Evolutionary conservation across 352 stramenopile species (phyloP).

Genomic region (Phytophthora pisi): DNA sequence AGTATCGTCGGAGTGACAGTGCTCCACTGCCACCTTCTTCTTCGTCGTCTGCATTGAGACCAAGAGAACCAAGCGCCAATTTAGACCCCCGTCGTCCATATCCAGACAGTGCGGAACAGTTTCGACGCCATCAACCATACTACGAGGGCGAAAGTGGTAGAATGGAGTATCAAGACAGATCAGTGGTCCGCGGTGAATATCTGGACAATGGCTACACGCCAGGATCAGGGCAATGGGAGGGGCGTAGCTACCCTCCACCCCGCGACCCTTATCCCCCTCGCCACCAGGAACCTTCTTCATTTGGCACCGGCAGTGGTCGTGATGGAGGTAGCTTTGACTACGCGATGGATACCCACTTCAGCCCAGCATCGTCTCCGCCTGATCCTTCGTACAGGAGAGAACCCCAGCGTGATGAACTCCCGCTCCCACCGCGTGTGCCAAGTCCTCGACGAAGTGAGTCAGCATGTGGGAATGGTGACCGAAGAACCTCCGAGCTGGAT

Average conservation of each 20-base stretch:
- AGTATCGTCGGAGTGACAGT: conserved; percentile 29
- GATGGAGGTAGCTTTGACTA: conserved; percentile 27
- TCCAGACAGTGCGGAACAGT: conserved; percentile 17
- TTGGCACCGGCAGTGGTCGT: background rate
- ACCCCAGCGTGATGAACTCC: conserved; percentile 3
- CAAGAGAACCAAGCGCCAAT: conserved; percentile 16
- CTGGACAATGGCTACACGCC: conserved; percentile 5
- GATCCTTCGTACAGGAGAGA: conserved; percentile 27
- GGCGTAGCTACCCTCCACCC: conserved; percentile 16
- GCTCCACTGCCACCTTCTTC: conserved; percentile 18
- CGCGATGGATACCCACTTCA: conserved; percentile 25
- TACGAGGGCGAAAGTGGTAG: conserved; percentile 13
- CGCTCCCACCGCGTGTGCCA: conserved; percentile 7
- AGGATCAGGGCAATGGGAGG: conserved; percentile 12
- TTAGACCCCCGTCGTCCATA: conserved; percentile 16
- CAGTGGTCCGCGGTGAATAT: conserved; percentile 7
- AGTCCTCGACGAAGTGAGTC: conserved; percentile 21
- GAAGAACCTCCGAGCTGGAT: conserved; percentile 18
- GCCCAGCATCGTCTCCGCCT: conserved; percentile 21
- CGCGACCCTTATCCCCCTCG: conserved; percentile 23
- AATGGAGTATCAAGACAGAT: conserved; percentile 20
- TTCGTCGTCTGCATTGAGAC: background rate
- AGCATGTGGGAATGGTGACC: conserved; percentile 4
- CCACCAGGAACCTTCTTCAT: conserved; percentile 16
- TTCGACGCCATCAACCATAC: conserved; percentile 8